Base-by-base conservation (phyloP, 306 rosid species). In the Urtica urens region DNA sequence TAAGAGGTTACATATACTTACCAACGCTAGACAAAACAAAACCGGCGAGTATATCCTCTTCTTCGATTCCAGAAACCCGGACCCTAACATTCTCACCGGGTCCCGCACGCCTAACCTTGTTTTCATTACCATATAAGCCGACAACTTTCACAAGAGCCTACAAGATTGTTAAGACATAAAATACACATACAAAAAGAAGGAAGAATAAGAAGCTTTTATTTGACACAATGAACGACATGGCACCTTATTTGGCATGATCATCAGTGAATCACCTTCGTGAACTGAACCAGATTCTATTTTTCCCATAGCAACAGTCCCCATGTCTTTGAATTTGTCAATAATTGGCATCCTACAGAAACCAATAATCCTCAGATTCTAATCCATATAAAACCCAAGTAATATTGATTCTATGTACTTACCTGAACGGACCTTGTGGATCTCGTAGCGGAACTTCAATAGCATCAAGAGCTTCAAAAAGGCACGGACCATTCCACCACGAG, bases 71-170 rank as follows among this genome's bases (percentile, higher is more conserved):
- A 15, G 99, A 67, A 53, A 92, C 7, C 65, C 92, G 80, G 69
- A 92, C 58, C 58, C 99, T 81, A 49, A 92, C 70, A 65, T 92
- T 92, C 76, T 92, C 96, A 47, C 99, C 96, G n/a, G 99, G 99
- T 47, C 94, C 96, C n/a, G 96, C 99, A 51, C 64, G 47, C 60
- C 64, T 78, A 25, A 82, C 93, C 55, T 60, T 77, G 38, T 75
- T 59, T 37, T 86, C 96, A 67, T 86, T 96, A 53, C 79, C 66
- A 49, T 27, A 70, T 31, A 92, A 3, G 27, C 76, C 88, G 58
- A 74, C 17, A 56, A 68, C 99, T 66, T 92, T 86, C 38, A 92
- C 99, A 0, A 49, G 93, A 64, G 68, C 93, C 99, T 92, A 75
- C 40, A 65, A n/a, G 25, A 62, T 20, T 43, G 51, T 14, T 41